Conservation (phyloP, 192 early-diverging fungal genomes). For the Backusella westeae region DNA sequence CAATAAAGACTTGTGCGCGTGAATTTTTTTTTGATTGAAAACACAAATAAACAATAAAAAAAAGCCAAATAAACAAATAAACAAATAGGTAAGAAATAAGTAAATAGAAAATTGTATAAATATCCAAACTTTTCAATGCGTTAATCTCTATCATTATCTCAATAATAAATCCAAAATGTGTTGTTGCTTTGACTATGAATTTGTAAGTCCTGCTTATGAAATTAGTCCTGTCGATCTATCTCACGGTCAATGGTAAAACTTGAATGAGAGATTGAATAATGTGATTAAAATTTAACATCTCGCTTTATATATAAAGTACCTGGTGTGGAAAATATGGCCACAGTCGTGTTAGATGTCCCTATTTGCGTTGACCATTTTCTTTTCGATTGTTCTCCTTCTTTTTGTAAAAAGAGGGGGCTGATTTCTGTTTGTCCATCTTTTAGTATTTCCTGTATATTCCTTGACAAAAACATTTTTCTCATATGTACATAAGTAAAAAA, state of each 20-base stretch:
- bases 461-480: background rate
- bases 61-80: background rate
- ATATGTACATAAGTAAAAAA: background rate
- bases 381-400: background rate
- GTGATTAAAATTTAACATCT: background rate
- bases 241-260: background rate
- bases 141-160: background rate
- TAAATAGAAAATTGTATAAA: background rate
- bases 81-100: background rate
- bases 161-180: background rate
- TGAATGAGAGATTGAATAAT: background rate
- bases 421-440: background rate
- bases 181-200: background rate
- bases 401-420: background rate
- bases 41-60: background rate
- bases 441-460: background rate
- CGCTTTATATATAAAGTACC: background rate
- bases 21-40: background rate
- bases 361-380: background rate
- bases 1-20: background rate
- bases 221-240: background rate
- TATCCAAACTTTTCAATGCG: background rate
- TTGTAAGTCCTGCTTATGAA: background rate
- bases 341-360: background rate
- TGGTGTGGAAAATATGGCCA: slow-evolving; percentile 4